A percentile compares a stretch with the other conserved stretches of the same genome.
phyloP scores from a whole-genome alignment of 306 rosid species.

The Delonix regia region DNA sequence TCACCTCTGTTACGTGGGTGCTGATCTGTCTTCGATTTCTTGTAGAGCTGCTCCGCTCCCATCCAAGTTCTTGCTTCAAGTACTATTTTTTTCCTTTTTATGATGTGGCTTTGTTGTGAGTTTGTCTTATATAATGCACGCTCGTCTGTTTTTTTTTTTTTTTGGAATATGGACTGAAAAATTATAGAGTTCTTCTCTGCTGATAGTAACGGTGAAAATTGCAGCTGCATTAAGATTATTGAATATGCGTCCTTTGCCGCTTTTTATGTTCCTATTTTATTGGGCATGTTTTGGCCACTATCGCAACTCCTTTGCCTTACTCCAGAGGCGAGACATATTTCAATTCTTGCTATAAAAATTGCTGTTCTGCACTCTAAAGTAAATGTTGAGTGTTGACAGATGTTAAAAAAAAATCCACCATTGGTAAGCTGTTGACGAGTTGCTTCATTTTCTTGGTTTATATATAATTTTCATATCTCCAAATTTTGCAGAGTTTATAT shows the following conservation, averaged over 20 bases:
- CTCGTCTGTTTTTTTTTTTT: not conserved
- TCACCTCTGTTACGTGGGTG: not conserved
- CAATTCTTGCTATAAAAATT: conserved; percentile 18
- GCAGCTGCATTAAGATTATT: not conserved
- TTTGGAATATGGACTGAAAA: not conserved
- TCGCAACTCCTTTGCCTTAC: not conserved
- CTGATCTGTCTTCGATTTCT: not conserved
- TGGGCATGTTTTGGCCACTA: not conserved
- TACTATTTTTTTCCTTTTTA: not conserved
- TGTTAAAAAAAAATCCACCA: not conserved
- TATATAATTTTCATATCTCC: conserved; percentile 23
- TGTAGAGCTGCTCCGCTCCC: not conserved
- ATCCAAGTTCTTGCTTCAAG: conserved; percentile 15
- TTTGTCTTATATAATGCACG: not conserved
- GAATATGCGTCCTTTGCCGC: not conserved
- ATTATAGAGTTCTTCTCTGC: not conserved
- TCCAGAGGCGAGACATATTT: conserved; percentile 11
- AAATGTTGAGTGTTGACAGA: not conserved
- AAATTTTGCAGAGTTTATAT: conserved; percentile 42
- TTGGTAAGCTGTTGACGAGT: conserved; percentile 1
- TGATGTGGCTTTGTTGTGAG: not conserved
- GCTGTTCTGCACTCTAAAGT: not conserved
- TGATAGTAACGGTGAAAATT: not conserved
- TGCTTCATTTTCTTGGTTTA: not conserved
- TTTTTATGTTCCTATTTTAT: not conserved